Base-by-base conservation (phyloP, 345 rosid genomes). In the Eucalyptus curtisii region DNA sequence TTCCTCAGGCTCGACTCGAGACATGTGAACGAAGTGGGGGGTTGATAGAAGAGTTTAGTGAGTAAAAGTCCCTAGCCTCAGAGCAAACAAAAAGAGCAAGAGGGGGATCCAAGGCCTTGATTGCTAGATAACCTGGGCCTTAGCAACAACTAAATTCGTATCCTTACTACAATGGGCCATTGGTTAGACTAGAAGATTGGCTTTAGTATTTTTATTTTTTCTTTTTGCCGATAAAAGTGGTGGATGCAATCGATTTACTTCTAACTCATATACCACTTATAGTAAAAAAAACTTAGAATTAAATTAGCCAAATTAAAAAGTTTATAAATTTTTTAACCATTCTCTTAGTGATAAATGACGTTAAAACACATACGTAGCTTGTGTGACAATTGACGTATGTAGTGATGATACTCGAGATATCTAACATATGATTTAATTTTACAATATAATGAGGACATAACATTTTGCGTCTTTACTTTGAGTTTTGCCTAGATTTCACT, bases 341-440 rank as follows among this genome's bases (percentile, higher is more conserved):
- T n/a, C 76, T 64, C 40, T 16, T 14, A 2, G 10, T 64, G 76
- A n/a, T 64, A 64, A n/a, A 64, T 64, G 76, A n/a, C 17, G 11
- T n/a, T n/a, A n/a, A 64, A 14, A 10, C 37, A 64, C 20, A 4
- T 64, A 64, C 1, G 0, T 64, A 15, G 11, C 2, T n/a, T n/a
- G 11, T n/a, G 40, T 15, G 37, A n/a, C 76, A n/a, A 64, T n/a
- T n/a, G 76, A 64, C 4, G 1, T 64, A n/a, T n/a, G 22, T 7
- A 7, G 11, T n/a, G 20, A 64, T 64, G 8, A 15, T 64, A 17
- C 44, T 68, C 0, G 1, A 68, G 44, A 33, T 33, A 33, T 68
- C 40, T 17, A 9, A 68, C 10, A 37, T 37, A 13, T 71, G 3
- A 37, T 71, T 19, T 37, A 71, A 37, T 30, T n/a, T 64, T 64